These are phyloP conservation scores for Helotiales sp. DNA, from an alignment of 2,329 filamentous ascomycete genomes.

Conservation along the genomic window DNA sequence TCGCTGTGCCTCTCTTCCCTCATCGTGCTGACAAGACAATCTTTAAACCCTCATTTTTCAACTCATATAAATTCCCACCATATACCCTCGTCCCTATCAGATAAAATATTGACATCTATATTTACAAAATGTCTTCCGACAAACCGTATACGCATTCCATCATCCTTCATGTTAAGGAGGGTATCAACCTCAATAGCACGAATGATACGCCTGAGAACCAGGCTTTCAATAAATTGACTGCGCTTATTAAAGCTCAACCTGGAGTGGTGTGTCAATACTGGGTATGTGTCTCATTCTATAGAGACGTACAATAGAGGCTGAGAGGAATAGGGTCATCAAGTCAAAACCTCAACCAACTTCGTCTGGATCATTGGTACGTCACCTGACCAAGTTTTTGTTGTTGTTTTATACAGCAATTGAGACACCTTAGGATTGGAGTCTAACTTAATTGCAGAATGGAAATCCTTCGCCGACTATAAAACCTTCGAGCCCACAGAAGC, in stretches of 20 bases:
- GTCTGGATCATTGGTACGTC: background rate
- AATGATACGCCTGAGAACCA: background rate
- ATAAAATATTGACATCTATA: too few species aligned
- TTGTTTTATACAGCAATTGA: too few species aligned
- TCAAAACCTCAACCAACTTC: background rate
- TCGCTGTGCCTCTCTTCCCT: too few species aligned
- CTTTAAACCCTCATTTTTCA: too few species aligned
- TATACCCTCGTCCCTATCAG: too few species aligned
- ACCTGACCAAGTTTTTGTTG: too few species aligned
- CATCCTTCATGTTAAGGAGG: background rate
- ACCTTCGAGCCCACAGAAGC: too few species aligned
- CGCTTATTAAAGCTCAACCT: background rate
- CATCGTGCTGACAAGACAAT: too few species aligned
- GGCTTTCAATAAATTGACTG: background rate
- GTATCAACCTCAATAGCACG: background rate
- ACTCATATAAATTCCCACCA: too few species aligned
- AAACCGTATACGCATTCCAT: background rate
- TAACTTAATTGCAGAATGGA: too few species aligned
- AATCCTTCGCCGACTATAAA: too few species aligned
- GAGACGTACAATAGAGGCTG: background rate
- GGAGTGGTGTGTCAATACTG: background rate
- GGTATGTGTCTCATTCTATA: background rate
- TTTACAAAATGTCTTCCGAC: background rate
- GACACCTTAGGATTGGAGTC: too few species aligned
- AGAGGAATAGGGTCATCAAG: background rate